Conservation (phyloP, 2,329 filamentous ascomycete genomes). For the Fusarium goolgardi region DNA sequence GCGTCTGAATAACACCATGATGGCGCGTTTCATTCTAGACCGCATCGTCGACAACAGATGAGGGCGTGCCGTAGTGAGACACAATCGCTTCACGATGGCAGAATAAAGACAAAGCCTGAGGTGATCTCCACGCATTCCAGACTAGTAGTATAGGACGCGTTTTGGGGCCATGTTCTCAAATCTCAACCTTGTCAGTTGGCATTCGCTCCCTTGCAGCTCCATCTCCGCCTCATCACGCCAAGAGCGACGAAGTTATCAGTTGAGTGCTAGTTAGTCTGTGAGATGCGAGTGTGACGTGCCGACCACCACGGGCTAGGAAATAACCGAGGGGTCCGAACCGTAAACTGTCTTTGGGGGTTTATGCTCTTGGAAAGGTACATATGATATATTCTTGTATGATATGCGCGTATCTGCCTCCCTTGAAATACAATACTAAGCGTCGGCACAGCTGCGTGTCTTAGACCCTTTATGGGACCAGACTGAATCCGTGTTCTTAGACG, state of each 20-base stretch:
- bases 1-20: slow-evolving; percentile 26
- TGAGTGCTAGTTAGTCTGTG: not conserved
- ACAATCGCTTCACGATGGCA: slow-evolving; percentile 16
- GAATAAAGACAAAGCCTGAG: slow-evolving; percentile 17
- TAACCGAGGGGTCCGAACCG: slow-evolving; percentile 33
- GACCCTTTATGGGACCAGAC: slow-evolving; percentile 21
- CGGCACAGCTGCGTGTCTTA: slow-evolving; percentile 34
- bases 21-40: slow-evolving; percentile 33
- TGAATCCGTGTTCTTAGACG: slow-evolving; percentile 9
- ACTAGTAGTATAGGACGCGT: slow-evolving; percentile 1
- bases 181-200: slow-evolving; percentile 18
- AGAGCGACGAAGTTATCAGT: slow-evolving; percentile 15
- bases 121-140: slow-evolving; percentile 34
- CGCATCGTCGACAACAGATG: slow-evolving; percentile 19
- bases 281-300: slow-evolving; percentile 3
- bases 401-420: slow-evolving; percentile 19
- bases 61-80: slow-evolving; percentile 34
- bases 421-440: not conserved
- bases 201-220: slow-evolving; percentile 33
- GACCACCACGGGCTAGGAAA: slow-evolving; percentile 9
- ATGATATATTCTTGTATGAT: slow-evolving; percentile 4
- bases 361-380: slow-evolving; percentile 1
- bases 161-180: slow-evolving; percentile 10
- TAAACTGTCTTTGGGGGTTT: slow-evolving; percentile 28
- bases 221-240: slow-evolving; percentile 8